Conservation (phyloP, 768 basidiomycete species). For the Amanita exitialis region DNA sequence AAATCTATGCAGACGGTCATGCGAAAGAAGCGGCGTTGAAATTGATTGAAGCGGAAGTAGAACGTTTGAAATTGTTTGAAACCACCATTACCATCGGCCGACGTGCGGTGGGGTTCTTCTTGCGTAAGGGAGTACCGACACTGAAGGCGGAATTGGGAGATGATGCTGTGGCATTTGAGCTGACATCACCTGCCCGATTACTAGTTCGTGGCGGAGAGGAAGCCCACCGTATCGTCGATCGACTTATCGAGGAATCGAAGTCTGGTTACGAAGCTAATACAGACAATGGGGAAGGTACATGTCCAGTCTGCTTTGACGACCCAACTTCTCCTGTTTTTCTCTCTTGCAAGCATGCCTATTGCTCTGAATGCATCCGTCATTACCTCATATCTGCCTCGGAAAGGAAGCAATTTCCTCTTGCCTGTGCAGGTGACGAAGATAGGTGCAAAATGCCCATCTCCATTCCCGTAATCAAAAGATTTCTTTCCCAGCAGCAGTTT, state of each 20-base stretch:
- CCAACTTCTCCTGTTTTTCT: neutral
- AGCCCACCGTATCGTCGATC: constrained; percentile 15
- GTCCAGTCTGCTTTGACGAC: constrained; percentile 7
- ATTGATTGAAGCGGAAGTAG: constrained; percentile 37
- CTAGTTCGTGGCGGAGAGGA: constrained; percentile 48
- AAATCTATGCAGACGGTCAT: constrained; percentile 32
- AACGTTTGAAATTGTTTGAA: constrained; percentile 34
- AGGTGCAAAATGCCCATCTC: constrained; percentile 21
- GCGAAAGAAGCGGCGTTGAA: constrained; percentile 31
- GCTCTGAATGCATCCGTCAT: constrained; percentile 2
- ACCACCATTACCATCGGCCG: constrained; percentile 27
- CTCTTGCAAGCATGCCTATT: constrained; percentile 3
- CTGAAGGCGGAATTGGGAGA: constrained; percentile 46
- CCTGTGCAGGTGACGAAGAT: constrained; percentile 4
- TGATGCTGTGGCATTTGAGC: constrained; percentile 37
- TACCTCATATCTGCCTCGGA: constrained; percentile 1
- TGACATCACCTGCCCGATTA: constrained; percentile 26
- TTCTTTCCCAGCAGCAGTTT: constrained; percentile 32
- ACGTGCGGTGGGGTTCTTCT: constrained; percentile 37
- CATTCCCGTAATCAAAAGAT: constrained; percentile 22
- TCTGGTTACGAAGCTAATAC: neutral
- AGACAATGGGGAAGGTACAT: neutral
- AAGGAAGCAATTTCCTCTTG: constrained; percentile 3
- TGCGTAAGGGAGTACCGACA: constrained; percentile 36
- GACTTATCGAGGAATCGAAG: constrained; percentile 1